Conservation (phyloP, 352 stramenopile species). For the Globisporangium paroecandrum region DNA sequence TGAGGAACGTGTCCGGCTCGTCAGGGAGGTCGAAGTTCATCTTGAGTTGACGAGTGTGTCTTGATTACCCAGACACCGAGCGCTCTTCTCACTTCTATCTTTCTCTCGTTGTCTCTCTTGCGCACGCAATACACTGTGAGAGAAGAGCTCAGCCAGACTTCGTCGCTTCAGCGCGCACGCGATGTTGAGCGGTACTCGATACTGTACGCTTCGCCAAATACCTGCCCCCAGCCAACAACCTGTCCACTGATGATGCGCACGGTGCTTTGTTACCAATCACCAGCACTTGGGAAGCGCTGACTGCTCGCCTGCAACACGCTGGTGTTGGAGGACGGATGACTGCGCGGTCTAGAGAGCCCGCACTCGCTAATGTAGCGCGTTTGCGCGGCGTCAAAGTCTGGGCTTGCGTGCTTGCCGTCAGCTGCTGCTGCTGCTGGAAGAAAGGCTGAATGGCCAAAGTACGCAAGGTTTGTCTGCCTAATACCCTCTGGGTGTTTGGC, state of each 20-base stretch:
- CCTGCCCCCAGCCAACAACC: background rate
- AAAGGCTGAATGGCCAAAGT: background rate
- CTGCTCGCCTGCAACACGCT: background rate
- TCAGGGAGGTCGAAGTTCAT: slow-evolving; percentile 3
- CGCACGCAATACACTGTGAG: background rate
- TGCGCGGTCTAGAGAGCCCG: background rate
- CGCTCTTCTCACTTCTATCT: background rate
- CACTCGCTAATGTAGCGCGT: no score
- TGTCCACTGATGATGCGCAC: background rate
- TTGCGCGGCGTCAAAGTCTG: no score
- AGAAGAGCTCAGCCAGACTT: background rate
- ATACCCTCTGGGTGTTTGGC: background rate
- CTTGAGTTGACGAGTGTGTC: background rate
- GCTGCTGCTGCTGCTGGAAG: background rate
- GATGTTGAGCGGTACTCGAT: background rate
- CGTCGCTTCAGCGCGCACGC: background rate
- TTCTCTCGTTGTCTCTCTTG: background rate
- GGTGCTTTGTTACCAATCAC: no score
- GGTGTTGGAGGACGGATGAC: background rate
- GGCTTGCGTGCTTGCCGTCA: no score
- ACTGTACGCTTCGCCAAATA: background rate
- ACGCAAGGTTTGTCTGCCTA: no score
- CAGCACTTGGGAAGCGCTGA: no score
- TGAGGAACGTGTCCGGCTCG: background rate
- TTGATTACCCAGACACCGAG: background rate